These are phyloP conservation scores for Hanseniaspora sp. DNA, from an alignment of 1,139 yeast species.

Conservation along the genomic window DNA sequence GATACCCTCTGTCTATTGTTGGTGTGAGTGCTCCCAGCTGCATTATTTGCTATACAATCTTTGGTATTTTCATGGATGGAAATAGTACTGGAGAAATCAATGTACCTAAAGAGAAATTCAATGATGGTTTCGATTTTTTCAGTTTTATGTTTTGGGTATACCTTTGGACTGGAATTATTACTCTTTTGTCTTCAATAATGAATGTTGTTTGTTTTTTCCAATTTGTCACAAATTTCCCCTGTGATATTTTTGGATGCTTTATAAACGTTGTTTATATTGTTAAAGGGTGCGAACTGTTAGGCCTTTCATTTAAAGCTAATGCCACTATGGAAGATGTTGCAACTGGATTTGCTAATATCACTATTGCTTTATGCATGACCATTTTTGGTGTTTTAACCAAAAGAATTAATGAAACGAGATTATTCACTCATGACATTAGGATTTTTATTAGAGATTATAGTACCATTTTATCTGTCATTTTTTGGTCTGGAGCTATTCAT, in stretches of 20 bases:
- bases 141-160: conserved; percentile 95
- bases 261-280: conserved; percentile 82
- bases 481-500: conserved; percentile 84
- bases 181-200: conserved; percentile 55
- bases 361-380: conserved; percentile 61
- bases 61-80: conserved; percentile 55
- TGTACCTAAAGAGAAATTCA: conserved; percentile 18
- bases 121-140: conserved; percentile 48
- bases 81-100: conserved; percentile 19
- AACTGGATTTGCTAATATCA: conserved; percentile 65
- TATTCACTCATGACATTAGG: conserved; percentile 49
- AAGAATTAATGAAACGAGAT: conserved; percentile 48
- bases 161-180: conserved; percentile 81
- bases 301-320: conserved; percentile 49
- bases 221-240: conserved; percentile 70
- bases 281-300: conserved; percentile 75
- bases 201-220: conserved; percentile 61
- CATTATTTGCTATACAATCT: conserved; percentile 84
- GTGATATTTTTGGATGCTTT: conserved; percentile 89
- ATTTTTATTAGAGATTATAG: conserved; percentile 77
- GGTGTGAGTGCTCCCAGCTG: conserved; percentile 95
- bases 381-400: conserved; percentile 60
- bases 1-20: conserved; percentile 91
- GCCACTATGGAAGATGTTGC: conserved; percentile 31
- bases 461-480: conserved; percentile 68